Evolutionary conservation across 768 basidiomycete species (phyloP).

Genomic region (Boletus sp.): DNA sequence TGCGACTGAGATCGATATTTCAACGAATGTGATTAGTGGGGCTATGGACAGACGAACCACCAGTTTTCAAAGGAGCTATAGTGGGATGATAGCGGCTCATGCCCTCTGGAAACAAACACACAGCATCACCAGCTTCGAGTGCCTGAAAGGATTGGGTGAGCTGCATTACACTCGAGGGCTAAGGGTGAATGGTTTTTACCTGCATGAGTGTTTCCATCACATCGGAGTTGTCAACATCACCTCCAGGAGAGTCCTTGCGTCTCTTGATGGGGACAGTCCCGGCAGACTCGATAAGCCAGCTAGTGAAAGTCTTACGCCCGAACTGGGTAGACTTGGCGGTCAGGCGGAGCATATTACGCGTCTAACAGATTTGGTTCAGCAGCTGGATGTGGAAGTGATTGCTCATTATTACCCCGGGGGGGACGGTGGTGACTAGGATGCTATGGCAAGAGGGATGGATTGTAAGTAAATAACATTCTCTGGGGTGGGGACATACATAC

Average conservation of each 20-base stretch:
- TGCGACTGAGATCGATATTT: slow-evolving; percentile 48
- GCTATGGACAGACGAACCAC: slow-evolving; percentile 46
- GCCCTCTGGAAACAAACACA: slow-evolving; percentile 86
- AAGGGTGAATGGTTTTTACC: slow-evolving; percentile 34
- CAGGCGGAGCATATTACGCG: slow-evolving; percentile 74
- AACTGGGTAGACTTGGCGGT: slow-evolving; percentile 90
- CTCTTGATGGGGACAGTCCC: slow-evolving; percentile 84
- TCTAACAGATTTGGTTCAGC: slow-evolving; percentile 37
- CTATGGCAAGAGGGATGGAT: slow-evolving; percentile 33
- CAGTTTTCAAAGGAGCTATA: slow-evolving; percentile 86
- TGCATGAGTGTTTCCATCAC: slow-evolving; percentile 68
- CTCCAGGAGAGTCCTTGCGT: slow-evolving; percentile 62
- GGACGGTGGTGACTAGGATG: slow-evolving; percentile 71
- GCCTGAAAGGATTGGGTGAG: slow-evolving; percentile 44
- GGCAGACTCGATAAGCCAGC: slow-evolving; percentile 86
- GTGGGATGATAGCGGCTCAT: slow-evolving; percentile 80
- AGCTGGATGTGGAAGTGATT: neutral
- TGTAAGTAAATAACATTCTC: neutral
- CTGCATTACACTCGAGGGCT: neutral
- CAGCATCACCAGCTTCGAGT: slow-evolving; percentile 69
- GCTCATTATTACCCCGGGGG: slow-evolving; percentile 48
- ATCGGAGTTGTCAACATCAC: slow-evolving; percentile 58
- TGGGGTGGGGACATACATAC: slow-evolving; percentile 40
- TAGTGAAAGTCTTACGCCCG: slow-evolving; percentile 77
- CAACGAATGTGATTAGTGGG: neutral